Evolutionary conservation across 2,329 filamentous ascomycete genomes (phyloP).

Genomic region (Fusarium succisae): DNA sequence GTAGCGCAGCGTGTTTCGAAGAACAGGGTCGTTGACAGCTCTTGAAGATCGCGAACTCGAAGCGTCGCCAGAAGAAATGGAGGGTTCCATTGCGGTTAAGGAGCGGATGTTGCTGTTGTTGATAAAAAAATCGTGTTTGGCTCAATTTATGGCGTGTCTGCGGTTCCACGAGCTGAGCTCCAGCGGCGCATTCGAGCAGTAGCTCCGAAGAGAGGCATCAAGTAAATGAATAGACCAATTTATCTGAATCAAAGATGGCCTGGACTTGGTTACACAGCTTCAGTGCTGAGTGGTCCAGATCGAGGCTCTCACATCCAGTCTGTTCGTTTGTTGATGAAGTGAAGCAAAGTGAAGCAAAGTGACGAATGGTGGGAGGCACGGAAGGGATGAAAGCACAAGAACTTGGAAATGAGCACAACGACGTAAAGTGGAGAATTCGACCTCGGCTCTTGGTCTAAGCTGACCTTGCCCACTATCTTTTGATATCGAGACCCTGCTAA

Average conservation of each 20-base stretch:
- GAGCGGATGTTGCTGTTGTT: constrained; percentile 1
- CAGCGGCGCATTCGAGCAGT: constrained; percentile 37
- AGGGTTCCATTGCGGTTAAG: constrained; percentile 32
- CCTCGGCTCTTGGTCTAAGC: constrained; percentile 29
- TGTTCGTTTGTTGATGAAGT: constrained; percentile 6
- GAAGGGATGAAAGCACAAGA: constrained; percentile 34
- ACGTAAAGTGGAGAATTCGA: constrained; percentile 28
- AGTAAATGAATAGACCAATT: constrained; percentile 6
- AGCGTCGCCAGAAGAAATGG: constrained; percentile 34
- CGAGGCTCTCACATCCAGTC: constrained; percentile 13
- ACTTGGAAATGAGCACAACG: constrained; percentile 37
- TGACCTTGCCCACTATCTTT: background rate
- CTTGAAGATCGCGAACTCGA: constrained; percentile 34
- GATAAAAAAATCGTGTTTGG: constrained; percentile 10
- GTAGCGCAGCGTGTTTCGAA: constrained; percentile 87
- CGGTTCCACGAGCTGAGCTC: constrained; percentile 39
- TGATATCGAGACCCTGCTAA: constrained; percentile 19
- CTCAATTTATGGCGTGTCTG: constrained; percentile 21
- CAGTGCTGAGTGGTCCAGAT: constrained; percentile 17
- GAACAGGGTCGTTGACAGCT: constrained; percentile 67
- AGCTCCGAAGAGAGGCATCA: constrained; percentile 36
- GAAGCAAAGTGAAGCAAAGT: background rate
- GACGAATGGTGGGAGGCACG: background rate
- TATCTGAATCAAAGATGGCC: background rate
- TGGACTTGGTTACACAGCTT: constrained; percentile 3